Percentiles rank a stretch among this genome's conserved stretches.
Evolutionary conservation across 1,139 yeast genomes (phyloP).

Genomic region (Saccharomyces uvarum): DNA sequence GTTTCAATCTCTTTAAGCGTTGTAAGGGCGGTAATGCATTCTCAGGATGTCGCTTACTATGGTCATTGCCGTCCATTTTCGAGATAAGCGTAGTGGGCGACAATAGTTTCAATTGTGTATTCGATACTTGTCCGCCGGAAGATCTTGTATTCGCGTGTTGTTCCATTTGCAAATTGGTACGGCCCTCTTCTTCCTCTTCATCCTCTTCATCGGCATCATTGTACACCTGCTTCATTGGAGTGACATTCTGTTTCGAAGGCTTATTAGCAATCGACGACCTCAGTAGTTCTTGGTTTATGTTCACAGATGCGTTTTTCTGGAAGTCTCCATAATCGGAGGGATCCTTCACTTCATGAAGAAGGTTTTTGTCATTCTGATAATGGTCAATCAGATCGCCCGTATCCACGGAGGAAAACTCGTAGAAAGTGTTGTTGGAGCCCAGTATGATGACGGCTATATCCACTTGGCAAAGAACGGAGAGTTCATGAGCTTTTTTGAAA

Average conservation of each 20-base stretch:
- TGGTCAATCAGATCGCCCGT: slow-evolving; percentile 52
- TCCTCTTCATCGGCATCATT: neutral
- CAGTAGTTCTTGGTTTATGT: neutral
- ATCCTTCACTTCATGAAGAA: slow-evolving; percentile 50
- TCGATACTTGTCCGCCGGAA: neutral
- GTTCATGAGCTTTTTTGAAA: slow-evolving; percentile 92
- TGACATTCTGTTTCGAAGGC: neutral
- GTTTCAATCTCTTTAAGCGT: neutral
- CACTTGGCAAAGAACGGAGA: slow-evolving; percentile 85
- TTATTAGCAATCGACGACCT: neutral
- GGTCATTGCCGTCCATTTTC: neutral
- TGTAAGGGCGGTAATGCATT: neutral
- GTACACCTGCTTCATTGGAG: neutral
- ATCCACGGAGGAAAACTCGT: slow-evolving; percentile 74
- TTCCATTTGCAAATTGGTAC: neutral
- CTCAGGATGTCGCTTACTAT: neutral
- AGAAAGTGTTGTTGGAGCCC: slow-evolving; percentile 67
- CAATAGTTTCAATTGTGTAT: neutral
- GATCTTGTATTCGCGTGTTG: neutral
- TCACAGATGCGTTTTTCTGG: slow-evolving; percentile 22
- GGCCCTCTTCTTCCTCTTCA: neutral
- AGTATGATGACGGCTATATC: slow-evolving; percentile 86
- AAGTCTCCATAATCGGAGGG: slow-evolving; percentile 50
- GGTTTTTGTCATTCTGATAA: slow-evolving; percentile 37
- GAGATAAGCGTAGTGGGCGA: neutral